Base-by-base conservation (phyloP, 495 filamentous ascomycete genomes). In the Talaromyces trachyspermus region DNA sequence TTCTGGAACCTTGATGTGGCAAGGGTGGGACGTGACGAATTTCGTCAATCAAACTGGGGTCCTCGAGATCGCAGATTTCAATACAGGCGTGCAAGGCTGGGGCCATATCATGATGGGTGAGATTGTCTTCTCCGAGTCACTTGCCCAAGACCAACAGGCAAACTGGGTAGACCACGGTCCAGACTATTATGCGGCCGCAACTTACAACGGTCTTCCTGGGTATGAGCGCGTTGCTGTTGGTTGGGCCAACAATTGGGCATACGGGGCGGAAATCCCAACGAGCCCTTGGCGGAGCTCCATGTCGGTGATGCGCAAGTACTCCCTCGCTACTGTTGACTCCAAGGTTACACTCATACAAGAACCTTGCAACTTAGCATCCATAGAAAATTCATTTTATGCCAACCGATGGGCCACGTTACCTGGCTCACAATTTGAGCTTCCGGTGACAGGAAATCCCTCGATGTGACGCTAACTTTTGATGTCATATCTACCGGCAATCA, bases 231-330 rank as follows among this genome's bases (percentile, higher is more conserved):
- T 67, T 22, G 54, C 72, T 23, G 65, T 82, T 26, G 73, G 65
- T 4, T 82, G 78, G 78, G 76, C 78, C 46, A 75, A 65, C 36
- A 81, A 82, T 49, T 81, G 78, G 77, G 70, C 80, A 49, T 82
- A 81, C 49, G 61, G 56, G 2, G 61, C 73, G 37, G 38, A 54
- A 10, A 69, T 75, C 0, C 73, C 73, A 2, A 76, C 73, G 0
- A 72, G 72, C 4, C 52, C 54, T 7, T 30, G 27, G 27, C 27
- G 12, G 27, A 30, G 27, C 12, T 30, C 27, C 27, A 30, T 30
- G 27, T 30, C 27, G 12, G 27, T 30, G 27, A 30, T 30, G 27
- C 12, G 12, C 27, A 30, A 30, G 27, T 30, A 30, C 12, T 30
- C 27, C 27, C 27, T 30, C 27, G 12, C 7, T 12, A 30, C 27